Percentiles rank a stretch among this genome's conserved stretches.
Evolutionary conservation across 345 rosid genomes (phyloP).

Genomic region (Hypericum perforatum): DNA sequence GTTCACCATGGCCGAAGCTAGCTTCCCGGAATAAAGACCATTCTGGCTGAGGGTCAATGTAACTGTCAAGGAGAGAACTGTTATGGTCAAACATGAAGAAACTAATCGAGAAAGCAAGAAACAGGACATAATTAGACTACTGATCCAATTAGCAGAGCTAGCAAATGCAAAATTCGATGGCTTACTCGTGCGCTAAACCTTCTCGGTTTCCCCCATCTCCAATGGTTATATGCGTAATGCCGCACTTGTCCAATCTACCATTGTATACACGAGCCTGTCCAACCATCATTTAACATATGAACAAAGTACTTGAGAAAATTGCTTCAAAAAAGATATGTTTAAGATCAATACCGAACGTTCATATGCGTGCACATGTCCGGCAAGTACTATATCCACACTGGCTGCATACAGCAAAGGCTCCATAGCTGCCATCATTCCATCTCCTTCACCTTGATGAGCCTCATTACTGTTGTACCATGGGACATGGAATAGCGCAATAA

Average conservation of each 20-base stretch:
- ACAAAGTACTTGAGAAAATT: background rate
- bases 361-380: constrained; percentile 97
- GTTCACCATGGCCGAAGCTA: constrained; percentile 94
- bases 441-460: constrained; percentile 85
- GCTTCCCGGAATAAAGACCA: constrained; percentile 98
- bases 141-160: background rate
- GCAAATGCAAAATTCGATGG: constrained; percentile 1
- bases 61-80: constrained; percentile 22
- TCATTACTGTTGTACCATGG: constrained; percentile 94
- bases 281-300: constrained; percentile 10
- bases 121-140: too few species aligned
- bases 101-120: too few species aligned
- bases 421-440: constrained; percentile 67
- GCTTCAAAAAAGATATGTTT: background rate
- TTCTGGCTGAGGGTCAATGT: constrained; percentile 55
- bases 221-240: constrained; percentile 72
- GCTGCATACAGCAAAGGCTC: constrained; percentile 81
- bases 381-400: constrained; percentile 58
- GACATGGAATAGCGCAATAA: constrained; percentile 65
- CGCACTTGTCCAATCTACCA: constrained; percentile 62
- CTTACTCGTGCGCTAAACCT: constrained; percentile 76
- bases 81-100: too few species aligned
- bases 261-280: constrained; percentile 58
- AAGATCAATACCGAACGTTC: constrained; percentile 62
- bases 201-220: constrained; percentile 96